A percentile compares a stretch with the other conserved stretches of the same genome.
These are phyloP conservation scores for Metarhizium robertsii DNA, from an alignment of 2,329 filamentous ascomycete genomes.

Conservation along the genomic window DNA sequence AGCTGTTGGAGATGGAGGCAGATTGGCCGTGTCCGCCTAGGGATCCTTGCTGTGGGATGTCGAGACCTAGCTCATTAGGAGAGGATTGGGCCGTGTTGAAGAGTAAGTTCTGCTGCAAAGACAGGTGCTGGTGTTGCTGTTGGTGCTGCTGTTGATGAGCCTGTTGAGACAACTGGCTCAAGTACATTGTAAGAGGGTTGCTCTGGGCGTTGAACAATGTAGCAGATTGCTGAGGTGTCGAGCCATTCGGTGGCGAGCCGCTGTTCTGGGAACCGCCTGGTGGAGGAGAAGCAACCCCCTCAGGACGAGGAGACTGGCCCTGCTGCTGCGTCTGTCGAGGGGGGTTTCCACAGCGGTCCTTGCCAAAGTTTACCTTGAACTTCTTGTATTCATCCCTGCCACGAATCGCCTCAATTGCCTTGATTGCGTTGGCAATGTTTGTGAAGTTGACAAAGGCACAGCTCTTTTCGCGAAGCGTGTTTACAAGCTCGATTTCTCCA, in stretches of 20 bases:
- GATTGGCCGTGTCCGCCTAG: conserved; percentile 56
- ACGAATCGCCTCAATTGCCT: conserved; percentile 92
- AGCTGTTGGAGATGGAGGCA: conserved; percentile 57
- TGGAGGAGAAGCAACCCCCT: conserved; percentile 47
- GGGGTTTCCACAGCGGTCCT: conserved; percentile 94
- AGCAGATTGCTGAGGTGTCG: conserved; percentile 55
- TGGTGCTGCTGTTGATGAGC: conserved; percentile 56
- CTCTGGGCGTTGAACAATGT: conserved; percentile 71
- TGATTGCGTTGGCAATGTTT: conserved; percentile 99
- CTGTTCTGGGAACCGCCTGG: conserved; percentile 52
- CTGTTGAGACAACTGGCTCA: conserved; percentile 71
- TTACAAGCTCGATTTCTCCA: conserved; percentile 95
- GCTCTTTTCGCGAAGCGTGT: conserved; percentile 94
- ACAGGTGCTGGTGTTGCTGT: conserved; percentile 64
- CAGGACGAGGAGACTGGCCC: conserved; percentile 56
- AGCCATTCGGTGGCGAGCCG: conserved; percentile 43
- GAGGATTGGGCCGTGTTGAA: conserved; percentile 64
- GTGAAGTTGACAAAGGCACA: conserved; percentile 99
- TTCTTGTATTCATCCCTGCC: conserved; percentile 93
- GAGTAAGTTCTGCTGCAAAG: conserved; percentile 69
- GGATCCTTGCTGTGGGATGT: conserved; percentile 51
- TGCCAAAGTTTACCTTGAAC: conserved; percentile 99
- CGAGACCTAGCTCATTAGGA: conserved; percentile 45
- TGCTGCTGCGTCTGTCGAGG: conserved; percentile 66
- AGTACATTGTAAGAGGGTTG: conserved; percentile 89